phyloP scores from a whole-genome alignment of 768 basidiomycete species.

The Leccinellum luteum region DNA sequence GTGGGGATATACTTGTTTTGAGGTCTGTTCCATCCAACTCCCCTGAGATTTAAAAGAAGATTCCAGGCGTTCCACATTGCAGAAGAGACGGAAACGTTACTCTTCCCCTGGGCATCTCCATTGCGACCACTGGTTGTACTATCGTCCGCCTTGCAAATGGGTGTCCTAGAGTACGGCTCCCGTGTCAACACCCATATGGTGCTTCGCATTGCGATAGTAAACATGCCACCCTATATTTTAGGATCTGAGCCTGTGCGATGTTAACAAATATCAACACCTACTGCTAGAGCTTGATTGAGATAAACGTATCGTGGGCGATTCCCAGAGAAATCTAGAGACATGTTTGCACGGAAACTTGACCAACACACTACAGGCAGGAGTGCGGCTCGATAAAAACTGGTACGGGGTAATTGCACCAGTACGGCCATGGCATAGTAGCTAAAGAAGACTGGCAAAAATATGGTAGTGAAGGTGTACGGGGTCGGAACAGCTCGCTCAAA shows the following conservation, averaged over 20 bases:
- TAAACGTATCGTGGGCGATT: slow-evolving; percentile 8
- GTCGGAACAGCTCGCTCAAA: slow-evolving; percentile 18
- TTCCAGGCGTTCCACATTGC: slow-evolving; percentile 31
- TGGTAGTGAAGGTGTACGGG: slow-evolving; percentile 30
- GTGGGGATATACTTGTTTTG: slow-evolving; percentile 7
- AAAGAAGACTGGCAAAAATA: slow-evolving; percentile 41
- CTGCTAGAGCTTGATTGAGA: slow-evolving; percentile 23
- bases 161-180: slow-evolving; percentile 12
- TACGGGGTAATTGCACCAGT: slow-evolving; percentile 48
- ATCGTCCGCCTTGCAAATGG: slow-evolving; percentile 2
- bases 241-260: neutral
- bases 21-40: no score
- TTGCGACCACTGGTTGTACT: neutral
- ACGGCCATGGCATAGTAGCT: slow-evolving; percentile 51
- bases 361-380: slow-evolving; percentile 50
- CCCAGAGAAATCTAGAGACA: slow-evolving; percentile 24
- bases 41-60: no score
- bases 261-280: slow-evolving; percentile 1
- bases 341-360: slow-evolving; percentile 39
- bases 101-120: neutral
- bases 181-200: slow-evolving; percentile 20
- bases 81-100: slow-evolving; percentile 1
- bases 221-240: slow-evolving; percentile 20
- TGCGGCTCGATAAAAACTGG: slow-evolving; percentile 42
- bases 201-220: slow-evolving; percentile 26